phyloP scores from a whole-genome alignment of 345 rosid genomes.

The Lenwebbia sp. region DNA sequence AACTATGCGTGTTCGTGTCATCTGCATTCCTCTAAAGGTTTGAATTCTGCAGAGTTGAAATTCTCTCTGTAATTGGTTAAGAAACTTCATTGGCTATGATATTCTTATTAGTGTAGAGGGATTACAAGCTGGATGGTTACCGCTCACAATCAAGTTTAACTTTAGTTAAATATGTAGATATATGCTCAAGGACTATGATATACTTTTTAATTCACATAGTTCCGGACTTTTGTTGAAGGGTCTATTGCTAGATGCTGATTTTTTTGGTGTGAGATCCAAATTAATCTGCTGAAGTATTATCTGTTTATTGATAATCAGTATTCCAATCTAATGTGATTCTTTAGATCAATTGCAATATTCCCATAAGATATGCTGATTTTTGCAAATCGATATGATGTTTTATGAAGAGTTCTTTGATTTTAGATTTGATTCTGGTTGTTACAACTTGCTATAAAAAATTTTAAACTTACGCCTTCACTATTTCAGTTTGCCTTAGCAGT shows the following conservation, averaged over 20 bases:
- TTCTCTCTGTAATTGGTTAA: not conserved
- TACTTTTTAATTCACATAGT: not conserved
- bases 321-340: not conserved
- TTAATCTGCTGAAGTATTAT: not conserved
- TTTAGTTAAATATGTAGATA: not conserved
- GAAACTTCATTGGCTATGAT: not conserved
- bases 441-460: not conserved
- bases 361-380: not conserved
- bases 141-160: not conserved
- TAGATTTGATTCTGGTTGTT: not conserved
- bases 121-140: not conserved
- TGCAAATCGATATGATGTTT: not conserved
- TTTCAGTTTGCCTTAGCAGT: not conserved
- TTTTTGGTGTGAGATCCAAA: not conserved
- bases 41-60: not conserved
- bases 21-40: not conserved
- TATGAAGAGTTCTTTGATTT: not conserved
- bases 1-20: not conserved
- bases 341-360: not conserved
- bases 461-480: not conserved
- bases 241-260: not conserved
- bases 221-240: not conserved
- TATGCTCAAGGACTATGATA: not conserved
- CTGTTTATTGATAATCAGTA: not conserved
- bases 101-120: not conserved